Evolutionary conservation across 192 early-diverging fungal species (phyloP).

Genomic region (Entomortierella chlamydospora): DNA sequence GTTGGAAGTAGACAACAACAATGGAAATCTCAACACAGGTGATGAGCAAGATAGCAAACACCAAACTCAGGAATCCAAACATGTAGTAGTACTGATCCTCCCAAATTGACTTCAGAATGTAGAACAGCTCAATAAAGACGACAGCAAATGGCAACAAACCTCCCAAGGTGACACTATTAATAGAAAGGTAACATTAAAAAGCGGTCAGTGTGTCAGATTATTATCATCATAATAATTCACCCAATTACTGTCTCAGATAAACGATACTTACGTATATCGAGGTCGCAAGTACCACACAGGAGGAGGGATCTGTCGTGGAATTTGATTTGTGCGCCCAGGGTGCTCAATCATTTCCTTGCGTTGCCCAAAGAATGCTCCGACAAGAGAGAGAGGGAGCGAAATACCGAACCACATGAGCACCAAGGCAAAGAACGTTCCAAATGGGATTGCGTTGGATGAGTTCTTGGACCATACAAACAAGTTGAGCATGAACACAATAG

Average conservation of each 20-base stretch:
- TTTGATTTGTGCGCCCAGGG: slow-evolving; percentile 91
- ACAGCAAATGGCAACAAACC: slow-evolving; percentile 72
- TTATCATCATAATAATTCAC: neutral
- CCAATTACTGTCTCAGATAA: neutral
- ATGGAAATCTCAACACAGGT: slow-evolving; percentile 73
- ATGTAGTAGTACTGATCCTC: slow-evolving; percentile 76
- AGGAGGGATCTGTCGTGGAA: slow-evolving; percentile 91
- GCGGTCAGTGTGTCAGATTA: neutral
- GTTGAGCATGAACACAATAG: slow-evolving; percentile 78
- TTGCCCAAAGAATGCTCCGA: slow-evolving; percentile 92
- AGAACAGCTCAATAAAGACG: slow-evolving; percentile 80
- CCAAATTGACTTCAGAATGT: slow-evolving; percentile 77
- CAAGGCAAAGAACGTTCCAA: slow-evolving; percentile 85
- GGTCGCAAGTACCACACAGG: slow-evolving; percentile 77
- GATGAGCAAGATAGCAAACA: slow-evolving; percentile 68
- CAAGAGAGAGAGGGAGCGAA: slow-evolving; percentile 80
- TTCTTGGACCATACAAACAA: slow-evolving; percentile 87
- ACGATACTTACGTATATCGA: slow-evolving; percentile 57
- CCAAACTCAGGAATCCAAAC: slow-evolving; percentile 69
- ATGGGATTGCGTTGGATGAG: slow-evolving; percentile 92
- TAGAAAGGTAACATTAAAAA: neutral
- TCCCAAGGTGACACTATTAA: slow-evolving; percentile 51
- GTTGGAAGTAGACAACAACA: slow-evolving; percentile 75
- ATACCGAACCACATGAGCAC: slow-evolving; percentile 84
- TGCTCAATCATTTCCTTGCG: slow-evolving; percentile 80